Evolutionary conservation across 2,329 filamentous ascomycete species (phyloP).

Genomic region (Trichoderma endophyticum): DNA sequence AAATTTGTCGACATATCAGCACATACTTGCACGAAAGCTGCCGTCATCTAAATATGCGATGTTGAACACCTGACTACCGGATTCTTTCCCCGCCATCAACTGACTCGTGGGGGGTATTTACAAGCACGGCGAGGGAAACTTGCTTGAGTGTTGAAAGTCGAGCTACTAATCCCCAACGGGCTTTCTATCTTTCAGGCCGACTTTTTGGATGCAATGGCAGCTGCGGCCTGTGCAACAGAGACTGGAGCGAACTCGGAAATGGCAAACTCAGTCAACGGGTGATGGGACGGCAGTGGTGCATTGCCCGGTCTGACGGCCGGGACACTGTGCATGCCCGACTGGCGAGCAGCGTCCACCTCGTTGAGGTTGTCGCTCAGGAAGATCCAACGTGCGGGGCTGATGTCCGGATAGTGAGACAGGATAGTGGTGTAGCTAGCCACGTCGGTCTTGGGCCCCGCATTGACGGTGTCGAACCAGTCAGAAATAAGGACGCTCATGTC

Average conservation of each 20-base stretch:
- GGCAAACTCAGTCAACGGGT: conserved; percentile 36
- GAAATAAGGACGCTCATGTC: conserved; percentile 59
- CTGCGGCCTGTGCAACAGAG: conserved; percentile 20
- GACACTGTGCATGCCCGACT: conserved; percentile 60
- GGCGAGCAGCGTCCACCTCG: conserved; percentile 61
- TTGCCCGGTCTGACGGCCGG: conserved; percentile 69
- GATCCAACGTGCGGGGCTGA: conserved; percentile 56
- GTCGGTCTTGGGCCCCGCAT: conserved; percentile 72
- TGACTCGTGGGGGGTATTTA: not conserved
- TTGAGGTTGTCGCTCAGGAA: conserved; percentile 79
- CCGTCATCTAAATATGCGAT: conserved; percentile 3
- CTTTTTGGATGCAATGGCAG: not conserved
- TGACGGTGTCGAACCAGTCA: conserved; percentile 77
- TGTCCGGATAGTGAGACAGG: conserved; percentile 41
- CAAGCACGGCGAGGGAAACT: not conserved
- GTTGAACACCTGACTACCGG: conserved; percentile 8
- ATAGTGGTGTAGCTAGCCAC: conserved; percentile 66
- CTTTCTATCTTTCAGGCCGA: not conserved
- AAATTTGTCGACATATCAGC: conserved; percentile 4
- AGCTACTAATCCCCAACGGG: not conserved
- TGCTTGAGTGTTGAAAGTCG: not conserved
- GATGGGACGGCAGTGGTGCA: conserved; percentile 53
- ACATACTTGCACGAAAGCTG: not conserved
- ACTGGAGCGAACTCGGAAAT: conserved; percentile 35
- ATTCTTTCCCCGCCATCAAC: not conserved